Evolutionary conservation across 768 basidiomycete genomes (phyloP), one percentile per base, ranked within the genome.

Genomic region (Boletus subparvulus): DNA sequence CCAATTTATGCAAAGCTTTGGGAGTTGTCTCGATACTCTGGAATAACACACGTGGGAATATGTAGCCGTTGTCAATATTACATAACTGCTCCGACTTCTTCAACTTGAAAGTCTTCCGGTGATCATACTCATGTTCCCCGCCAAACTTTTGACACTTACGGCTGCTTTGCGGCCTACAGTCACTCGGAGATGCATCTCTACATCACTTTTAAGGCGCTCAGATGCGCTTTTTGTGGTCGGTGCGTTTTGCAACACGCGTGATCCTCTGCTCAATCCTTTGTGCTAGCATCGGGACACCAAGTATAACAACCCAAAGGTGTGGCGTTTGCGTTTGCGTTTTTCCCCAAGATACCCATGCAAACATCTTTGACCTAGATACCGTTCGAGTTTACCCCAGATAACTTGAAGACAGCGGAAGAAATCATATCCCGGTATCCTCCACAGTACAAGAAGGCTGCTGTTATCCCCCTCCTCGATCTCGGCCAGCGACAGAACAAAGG

Each of bases 381-480:
- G 12, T 99, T 99, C 74, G 83, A 89, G 63, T 95, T 96, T 76
- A 78, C 80, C 56, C 67, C 82, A 0, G 88, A 86, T 68, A 98
- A 96, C 78, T 66, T 86, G 75, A 91, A 91, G 78, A 83, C 83
- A 36, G 94, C 94, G 0, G 65, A 94, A 59, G 88, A 92, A 71
- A 90, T 98, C 75, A 92, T 98, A 72, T 80, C 90, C 41, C 87
- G 86, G 64, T 99, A 99, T 78, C 96, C 96, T 21, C 83, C 92
- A 51, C 95, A 98, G 68, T 99, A 98, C 83, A 97, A 94, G 83
- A 99, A 99, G 74, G 96, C 94, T 17, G 97, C 97, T 30, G 88
- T 93, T 64, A 98, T 99, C 70, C 97, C 97, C 46, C 81, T 99
- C 33, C 86, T 99, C 55, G 95, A 98, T 74, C 83, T 99, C 43